phyloP scores from a whole-genome alignment of 768 basidiomycete species.

The Rossbeevera mucosa region DNA sequence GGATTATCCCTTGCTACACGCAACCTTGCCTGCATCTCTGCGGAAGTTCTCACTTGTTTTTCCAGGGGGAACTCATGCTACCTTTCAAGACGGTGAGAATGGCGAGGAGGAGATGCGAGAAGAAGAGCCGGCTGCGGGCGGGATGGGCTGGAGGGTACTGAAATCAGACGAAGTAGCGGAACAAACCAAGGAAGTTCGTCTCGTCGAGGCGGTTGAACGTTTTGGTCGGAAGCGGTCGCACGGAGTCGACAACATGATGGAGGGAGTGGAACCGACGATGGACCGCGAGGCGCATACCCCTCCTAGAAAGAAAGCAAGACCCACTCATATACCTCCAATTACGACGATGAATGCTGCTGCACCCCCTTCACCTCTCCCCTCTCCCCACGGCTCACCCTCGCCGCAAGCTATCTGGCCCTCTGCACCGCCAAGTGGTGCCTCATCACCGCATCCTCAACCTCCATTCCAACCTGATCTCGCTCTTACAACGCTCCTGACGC shows the following conservation, averaged over 20 bases:
- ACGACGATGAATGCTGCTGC: slow-evolving; percentile 69
- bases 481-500: slow-evolving; percentile 77
- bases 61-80: slow-evolving; percentile 75
- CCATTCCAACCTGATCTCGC: slow-evolving; percentile 80
- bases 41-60: slow-evolving; percentile 75
- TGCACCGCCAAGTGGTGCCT: slow-evolving; percentile 72
- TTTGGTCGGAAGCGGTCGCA: slow-evolving; percentile 63
- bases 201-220: slow-evolving; percentile 78
- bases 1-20: slow-evolving; percentile 72
- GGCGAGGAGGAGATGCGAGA: slow-evolving; percentile 66
- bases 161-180: slow-evolving; percentile 58
- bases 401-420: slow-evolving; percentile 77
- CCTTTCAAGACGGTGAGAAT: slow-evolving; percentile 66
- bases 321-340: slow-evolving; percentile 53
- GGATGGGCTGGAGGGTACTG: slow-evolving; percentile 73
- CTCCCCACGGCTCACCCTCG: slow-evolving; percentile 79
- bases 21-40: slow-evolving; percentile 66
- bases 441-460: slow-evolving; percentile 62
- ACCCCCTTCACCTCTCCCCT: slow-evolving; percentile 80
- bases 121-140: slow-evolving; percentile 61
- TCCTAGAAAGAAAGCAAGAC: slow-evolving; percentile 74
- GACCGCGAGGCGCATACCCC: slow-evolving; percentile 43
- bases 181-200: slow-evolving; percentile 50
- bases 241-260: slow-evolving; percentile 57
- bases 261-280: slow-evolving; percentile 63